Evolutionary conservation across 176 grass and related monocot species (phyloP).

Genomic region (Coix lacrymajobi): DNA sequence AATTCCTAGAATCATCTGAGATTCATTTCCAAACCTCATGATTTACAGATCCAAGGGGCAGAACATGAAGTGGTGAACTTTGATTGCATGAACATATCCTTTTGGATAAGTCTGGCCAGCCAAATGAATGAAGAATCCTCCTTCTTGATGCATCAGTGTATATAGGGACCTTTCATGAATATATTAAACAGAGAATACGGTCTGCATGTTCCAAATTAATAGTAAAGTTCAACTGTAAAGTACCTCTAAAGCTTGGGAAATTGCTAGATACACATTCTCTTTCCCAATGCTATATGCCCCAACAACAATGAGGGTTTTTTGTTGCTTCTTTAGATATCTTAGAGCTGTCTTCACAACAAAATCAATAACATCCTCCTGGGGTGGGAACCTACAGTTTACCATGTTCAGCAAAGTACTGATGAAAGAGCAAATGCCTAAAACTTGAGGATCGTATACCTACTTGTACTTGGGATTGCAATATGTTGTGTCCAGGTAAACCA

Average conservation of each 20-base stretch:
- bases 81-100: constrained; percentile 46
- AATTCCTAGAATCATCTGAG: constrained; percentile 2
- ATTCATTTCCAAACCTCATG: constrained; percentile 51
- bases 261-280: constrained; percentile 69
- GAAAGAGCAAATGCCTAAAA: constrained; percentile 18
- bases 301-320: constrained; percentile 68
- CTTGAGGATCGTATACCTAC: constrained; percentile 21
- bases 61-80: constrained; percentile 67
- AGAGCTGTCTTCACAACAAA: constrained; percentile 68
- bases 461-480: constrained; percentile 82
- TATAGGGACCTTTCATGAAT: constrained; percentile 53
- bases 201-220: background rate
- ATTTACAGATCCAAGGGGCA: constrained; percentile 55
- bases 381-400: constrained; percentile 44
- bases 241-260: constrained; percentile 70
- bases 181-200: background rate
- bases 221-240: background rate
- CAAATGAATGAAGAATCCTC: constrained; percentile 71
- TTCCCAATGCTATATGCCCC: constrained; percentile 85
- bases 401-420: background rate
- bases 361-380: constrained; percentile 56
- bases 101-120: constrained; percentile 57
- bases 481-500: constrained; percentile 78
- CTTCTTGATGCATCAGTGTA: constrained; percentile 68
- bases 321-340: constrained; percentile 56